Conservation (phyloP, 2,329 filamentous ascomycete genomes). For the Teratosphaeria nubilosa region DNA sequence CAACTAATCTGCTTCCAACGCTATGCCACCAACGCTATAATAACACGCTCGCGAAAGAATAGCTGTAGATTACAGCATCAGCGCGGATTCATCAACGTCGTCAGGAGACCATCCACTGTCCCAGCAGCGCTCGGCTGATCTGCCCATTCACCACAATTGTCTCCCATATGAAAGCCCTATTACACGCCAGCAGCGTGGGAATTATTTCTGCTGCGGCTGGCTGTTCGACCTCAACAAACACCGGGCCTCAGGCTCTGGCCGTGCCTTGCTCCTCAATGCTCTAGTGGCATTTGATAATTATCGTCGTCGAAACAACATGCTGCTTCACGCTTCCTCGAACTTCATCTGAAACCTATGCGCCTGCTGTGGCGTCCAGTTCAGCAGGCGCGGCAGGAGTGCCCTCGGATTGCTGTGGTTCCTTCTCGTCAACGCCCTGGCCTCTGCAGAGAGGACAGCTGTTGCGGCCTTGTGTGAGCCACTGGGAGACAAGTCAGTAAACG, state of each 20-base stretch:
- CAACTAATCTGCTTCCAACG: background rate
- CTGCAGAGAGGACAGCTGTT: conserved; percentile 55
- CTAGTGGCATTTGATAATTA: background rate
- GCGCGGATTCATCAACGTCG: background rate
- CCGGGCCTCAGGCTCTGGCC: background rate
- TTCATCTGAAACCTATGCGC: background rate
- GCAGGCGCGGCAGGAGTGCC: conserved; percentile 3
- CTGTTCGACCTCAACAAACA: background rate
- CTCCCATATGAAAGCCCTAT: background rate
- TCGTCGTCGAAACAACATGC: background rate
- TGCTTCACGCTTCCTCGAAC: background rate
- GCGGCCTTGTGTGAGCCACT: conserved; percentile 57
- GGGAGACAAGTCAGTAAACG: conserved; percentile 5
- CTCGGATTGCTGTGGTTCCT: conserved; percentile 12
- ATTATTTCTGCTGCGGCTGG: background rate
- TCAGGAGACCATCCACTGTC: background rate
- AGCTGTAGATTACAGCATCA: background rate
- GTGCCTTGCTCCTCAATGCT: background rate
- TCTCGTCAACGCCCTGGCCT: conserved; percentile 48
- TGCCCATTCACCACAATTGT: background rate
- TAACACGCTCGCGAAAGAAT: background rate
- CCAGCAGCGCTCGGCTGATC: background rate
- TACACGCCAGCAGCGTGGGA: background rate
- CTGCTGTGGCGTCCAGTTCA: conserved; percentile 3
- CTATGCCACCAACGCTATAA: background rate